phyloP scores from a whole-genome alignment of 768 basidiomycete genomes.

The Jaapia argillacea region DNA sequence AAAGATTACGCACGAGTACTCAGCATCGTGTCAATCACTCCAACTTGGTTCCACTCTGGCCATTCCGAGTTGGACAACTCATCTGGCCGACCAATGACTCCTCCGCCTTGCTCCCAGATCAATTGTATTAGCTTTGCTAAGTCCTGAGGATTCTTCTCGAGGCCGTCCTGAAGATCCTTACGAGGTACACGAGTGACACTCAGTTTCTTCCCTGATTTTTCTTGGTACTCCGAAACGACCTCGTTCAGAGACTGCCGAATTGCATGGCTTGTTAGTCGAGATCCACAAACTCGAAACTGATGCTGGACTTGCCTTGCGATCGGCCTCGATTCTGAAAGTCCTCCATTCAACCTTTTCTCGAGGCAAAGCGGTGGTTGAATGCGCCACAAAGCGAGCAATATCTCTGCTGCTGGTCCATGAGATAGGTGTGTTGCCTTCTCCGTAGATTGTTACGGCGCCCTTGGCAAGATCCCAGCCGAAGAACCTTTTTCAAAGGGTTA shows the following conservation, averaged over 20 bases:
- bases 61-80: background rate
- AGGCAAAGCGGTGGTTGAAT: background rate
- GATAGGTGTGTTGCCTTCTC: constrained; percentile 3
- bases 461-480: background rate
- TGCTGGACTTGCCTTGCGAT: background rate
- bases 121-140: background rate
- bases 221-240: background rate
- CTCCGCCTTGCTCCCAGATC: background rate
- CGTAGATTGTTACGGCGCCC: background rate
- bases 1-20: too few species aligned
- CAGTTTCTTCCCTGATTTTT: background rate
- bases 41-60: background rate
- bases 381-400: constrained; percentile 2
- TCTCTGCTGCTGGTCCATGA: constrained; percentile 1
- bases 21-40: background rate
- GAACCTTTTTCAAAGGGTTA: background rate
- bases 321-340: constrained; percentile 1
- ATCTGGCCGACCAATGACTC: background rate
- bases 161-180: background rate
- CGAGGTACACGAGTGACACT: background rate
- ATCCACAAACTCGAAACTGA: background rate
- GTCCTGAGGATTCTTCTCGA: background rate
- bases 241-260: background rate
- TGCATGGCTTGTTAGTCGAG: background rate
- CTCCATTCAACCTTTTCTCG: background rate